Evolutionary conservation across 192 early-diverging fungal species (phyloP).

Genomic region (Mortierella alpina): DNA sequence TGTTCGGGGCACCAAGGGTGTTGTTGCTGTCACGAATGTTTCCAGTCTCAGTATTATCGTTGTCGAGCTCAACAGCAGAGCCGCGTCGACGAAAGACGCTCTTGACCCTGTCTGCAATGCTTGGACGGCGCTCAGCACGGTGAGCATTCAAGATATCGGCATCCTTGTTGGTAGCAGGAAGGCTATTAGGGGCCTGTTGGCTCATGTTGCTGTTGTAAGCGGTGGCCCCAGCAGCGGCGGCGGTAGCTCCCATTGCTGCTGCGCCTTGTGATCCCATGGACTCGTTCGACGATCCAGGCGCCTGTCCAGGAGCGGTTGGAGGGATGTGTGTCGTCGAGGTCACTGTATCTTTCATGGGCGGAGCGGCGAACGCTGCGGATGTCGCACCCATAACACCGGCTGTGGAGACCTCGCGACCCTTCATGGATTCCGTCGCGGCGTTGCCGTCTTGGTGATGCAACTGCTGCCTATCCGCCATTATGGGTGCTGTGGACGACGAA

Average conservation of each 20-base stretch:
- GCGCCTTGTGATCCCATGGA: neutral
- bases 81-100: conserved; percentile 26
- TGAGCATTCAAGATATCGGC: neutral
- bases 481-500: neutral
- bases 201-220: neutral
- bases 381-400: conserved; percentile 25
- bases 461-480: neutral
- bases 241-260: neutral
- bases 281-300: neutral
- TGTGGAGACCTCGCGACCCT: neutral
- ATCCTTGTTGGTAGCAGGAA: too few relatives aligned
- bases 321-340: conserved; percentile 11
- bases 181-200: too few relatives aligned
- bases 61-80: neutral
- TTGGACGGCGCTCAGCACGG: neutral
- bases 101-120: conserved; percentile 23
- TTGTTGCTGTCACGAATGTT: neutral
- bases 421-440: neutral
- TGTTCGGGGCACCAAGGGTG: too few relatives aligned
- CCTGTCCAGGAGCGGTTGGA: conserved; percentile 17
- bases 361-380: conserved; percentile 14
- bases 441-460: neutral
- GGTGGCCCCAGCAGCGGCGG: neutral
- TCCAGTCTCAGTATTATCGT: neutral
- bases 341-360: conserved; percentile 18